Conservation (phyloP, 805 yeast genomes). For the Debaryomyces prosopidis region DNA sequence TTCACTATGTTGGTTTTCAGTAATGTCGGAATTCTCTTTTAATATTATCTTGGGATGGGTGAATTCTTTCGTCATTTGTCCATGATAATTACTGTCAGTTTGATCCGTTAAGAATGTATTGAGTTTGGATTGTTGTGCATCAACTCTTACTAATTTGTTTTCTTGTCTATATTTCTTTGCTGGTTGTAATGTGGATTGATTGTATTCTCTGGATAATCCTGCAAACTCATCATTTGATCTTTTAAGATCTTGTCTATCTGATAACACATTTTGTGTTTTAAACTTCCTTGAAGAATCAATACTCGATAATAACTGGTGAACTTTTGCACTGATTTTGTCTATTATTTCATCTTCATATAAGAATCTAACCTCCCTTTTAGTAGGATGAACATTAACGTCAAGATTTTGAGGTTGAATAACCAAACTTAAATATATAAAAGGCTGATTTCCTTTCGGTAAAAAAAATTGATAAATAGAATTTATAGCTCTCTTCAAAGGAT, state of each 20-base stretch:
- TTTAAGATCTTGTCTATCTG: slow-evolving; percentile 1
- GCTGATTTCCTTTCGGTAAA: slow-evolving; percentile 73
- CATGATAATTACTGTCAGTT: slow-evolving; percentile 2
- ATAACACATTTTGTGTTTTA: slow-evolving; percentile 57
- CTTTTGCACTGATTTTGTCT: slow-evolving; percentile 49
- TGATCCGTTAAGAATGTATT: slow-evolving; percentile 7
- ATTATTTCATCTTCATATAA: slow-evolving; percentile 84
- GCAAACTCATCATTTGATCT: neutral
- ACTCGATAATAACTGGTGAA: slow-evolving; percentile 52
- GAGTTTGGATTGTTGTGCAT: slow-evolving; percentile 54
- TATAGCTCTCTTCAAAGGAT: slow-evolving; percentile 72
- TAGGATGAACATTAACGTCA: slow-evolving; percentile 96
- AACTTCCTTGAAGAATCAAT: slow-evolving; percentile 71
- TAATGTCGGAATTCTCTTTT: neutral
- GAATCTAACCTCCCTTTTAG: slow-evolving; percentile 88
- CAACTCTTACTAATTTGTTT: slow-evolving; percentile 70
- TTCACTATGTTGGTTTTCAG: neutral
- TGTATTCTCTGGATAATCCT: neutral
- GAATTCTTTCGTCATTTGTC: neutral
- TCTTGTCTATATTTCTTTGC: slow-evolving; percentile 50
- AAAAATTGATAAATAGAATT: slow-evolving; percentile 59
- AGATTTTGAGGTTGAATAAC: slow-evolving; percentile 65
- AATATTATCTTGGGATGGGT: neutral
- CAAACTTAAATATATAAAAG: slow-evolving; percentile 78
- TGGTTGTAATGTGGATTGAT: neutral